Conservation (phyloP, 805 yeast genomes). For the Metahyphopichia silvanorum region DNA sequence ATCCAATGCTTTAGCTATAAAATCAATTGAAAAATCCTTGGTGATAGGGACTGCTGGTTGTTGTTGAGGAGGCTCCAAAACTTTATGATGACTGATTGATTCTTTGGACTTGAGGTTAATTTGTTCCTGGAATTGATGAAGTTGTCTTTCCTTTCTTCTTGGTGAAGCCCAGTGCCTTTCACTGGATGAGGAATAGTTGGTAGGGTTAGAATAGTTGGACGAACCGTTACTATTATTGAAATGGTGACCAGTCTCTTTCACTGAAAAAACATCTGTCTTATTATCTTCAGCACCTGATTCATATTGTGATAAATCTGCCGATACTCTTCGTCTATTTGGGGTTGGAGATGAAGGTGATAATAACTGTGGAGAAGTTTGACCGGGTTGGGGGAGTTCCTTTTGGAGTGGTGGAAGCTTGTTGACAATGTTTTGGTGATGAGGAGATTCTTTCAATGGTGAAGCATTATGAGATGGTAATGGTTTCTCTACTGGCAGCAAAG, state of each 20-base stretch:
- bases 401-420: background rate
- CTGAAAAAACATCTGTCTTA: conserved; percentile 16
- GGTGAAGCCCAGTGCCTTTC: conserved; percentile 46
- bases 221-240: conserved; percentile 14
- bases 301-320: conserved; percentile 9
- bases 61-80: conserved; percentile 2
- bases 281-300: conserved; percentile 12
- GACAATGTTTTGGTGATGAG: background rate
- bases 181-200: conserved; percentile 23
- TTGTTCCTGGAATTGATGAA: conserved; percentile 33
- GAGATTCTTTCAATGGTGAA: background rate
- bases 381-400: background rate
- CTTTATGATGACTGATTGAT: conserved; percentile 13
- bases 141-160: conserved; percentile 28
- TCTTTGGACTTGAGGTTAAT: conserved; percentile 35
- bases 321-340: conserved; percentile 6
- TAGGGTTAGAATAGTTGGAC: conserved; percentile 37
- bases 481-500: too few species aligned
- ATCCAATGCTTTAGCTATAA: conserved; percentile 44
- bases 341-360: background rate
- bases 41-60: conserved; percentile 27
- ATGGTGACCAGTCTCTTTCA: conserved; percentile 3
- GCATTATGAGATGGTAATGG: background rate
- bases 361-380: background rate
- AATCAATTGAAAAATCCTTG: conserved; percentile 44